Base-by-base conservation (phyloP, 805 yeast genomes). In the Alloascoidea africana region DNA sequence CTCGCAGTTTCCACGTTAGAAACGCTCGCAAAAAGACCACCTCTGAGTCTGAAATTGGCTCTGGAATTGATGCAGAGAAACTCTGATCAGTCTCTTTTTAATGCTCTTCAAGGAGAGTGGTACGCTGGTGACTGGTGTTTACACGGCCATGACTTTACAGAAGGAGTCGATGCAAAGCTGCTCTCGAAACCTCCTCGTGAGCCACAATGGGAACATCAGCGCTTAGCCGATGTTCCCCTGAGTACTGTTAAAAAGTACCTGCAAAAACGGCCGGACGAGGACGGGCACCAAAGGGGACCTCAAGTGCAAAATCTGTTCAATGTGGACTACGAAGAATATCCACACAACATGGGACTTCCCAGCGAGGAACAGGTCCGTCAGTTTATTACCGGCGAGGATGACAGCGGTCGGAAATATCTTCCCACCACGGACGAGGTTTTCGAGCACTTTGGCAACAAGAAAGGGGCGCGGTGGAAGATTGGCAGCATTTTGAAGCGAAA, bases 271-370 rank as follows among this genome's bases (percentile, higher is more conserved):
- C 59, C 41, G 23, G 48, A 18, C 44, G 52, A 46, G 42, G n/a
- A n/a, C n/a, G n/a, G n/a, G n/a, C n/a, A n/a, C n/a, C n/a, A n/a
- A n/a, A n/a, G n/a, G n/a, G n/a, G n/a, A n/a, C n/a, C n/a, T n/a
- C n/a, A n/a, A n/a, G n/a, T n/a, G n/a, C n/a, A 52, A 14, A 58
- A 16, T 41, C 55, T 38, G 45, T 58, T 40, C 33, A 38, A 56
- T 33, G 53, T 52, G 36, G 52, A 52, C 14, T 69, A 63, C 57
- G 53, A 50, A 23, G 58, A 65, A 43, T 68, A 71, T 49, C 85
- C 86, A 30, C 71, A 63, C 60, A 60, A 70, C 49, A 79, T 73
- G 67, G 95, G 94, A 18, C 65, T 91, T 46, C 97, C 97, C 37
- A 63, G 72, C 8, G 84, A 81, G 56, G 44, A 53, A 27, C 80